Evolutionary conservation across 345 rosid species (phyloP).

Genomic region (Rhodamnia rubescens): DNA sequence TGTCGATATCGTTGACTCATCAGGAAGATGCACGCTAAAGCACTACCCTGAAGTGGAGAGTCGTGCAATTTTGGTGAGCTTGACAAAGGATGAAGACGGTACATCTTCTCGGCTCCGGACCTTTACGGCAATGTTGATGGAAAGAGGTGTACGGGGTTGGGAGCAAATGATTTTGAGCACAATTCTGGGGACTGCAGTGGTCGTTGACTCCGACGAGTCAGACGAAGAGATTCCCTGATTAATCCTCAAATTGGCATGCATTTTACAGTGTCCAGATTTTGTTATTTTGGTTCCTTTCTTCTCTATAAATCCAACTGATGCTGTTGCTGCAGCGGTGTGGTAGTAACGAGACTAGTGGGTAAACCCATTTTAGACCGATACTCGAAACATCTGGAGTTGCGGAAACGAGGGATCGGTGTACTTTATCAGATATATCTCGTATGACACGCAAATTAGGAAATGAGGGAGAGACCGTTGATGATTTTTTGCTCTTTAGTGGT

Average conservation of each 20-base stretch:
- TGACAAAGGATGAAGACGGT: not conserved
- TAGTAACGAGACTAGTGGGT: not conserved
- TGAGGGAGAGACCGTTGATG: not conserved
- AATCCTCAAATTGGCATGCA: not conserved
- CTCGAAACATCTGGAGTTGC: not conserved
- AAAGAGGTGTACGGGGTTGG: constrained; percentile 24
- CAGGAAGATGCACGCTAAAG: constrained; percentile 15
- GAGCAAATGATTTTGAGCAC: constrained; percentile 14
- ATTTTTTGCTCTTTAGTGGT: not conserved
- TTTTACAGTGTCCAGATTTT: not conserved
- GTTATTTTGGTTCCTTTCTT: not conserved
- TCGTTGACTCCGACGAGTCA: constrained; percentile 3
- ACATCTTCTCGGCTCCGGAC: constrained; percentile 2
- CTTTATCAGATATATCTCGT: not conserved
- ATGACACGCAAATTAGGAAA: not conserved
- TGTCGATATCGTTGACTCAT: not conserved
- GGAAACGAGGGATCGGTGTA: not conserved
- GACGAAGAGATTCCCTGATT: constrained; percentile 6
- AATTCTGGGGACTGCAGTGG: not conserved
- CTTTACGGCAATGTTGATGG: constrained; percentile 9
- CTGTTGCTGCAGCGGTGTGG: not conserved
- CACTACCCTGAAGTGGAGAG: constrained; percentile 5
- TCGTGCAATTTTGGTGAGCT: not conserved
- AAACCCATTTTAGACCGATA: not conserved
- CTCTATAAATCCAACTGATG: not conserved